A percentile compares a stretch with the other conserved stretches of the same genome.
Evolutionary conservation across 2,329 filamentous ascomycete species (phyloP).

Genomic region (Botrytis paeoniae): DNA sequence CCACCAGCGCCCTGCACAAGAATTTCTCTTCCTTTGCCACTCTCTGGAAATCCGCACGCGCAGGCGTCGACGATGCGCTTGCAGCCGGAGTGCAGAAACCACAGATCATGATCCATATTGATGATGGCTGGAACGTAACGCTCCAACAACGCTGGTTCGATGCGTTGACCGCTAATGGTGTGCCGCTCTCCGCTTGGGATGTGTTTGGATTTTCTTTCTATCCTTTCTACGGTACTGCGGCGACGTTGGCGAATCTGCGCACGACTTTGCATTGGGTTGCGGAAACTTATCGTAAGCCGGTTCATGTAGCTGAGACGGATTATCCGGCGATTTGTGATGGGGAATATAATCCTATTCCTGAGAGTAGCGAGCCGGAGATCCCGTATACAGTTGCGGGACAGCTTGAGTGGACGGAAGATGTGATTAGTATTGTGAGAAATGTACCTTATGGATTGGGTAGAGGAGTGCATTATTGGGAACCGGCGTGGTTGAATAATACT

Average conservation of each 20-base stretch:
- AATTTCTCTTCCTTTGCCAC: constrained; percentile 58
- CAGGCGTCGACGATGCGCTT: constrained; percentile 61
- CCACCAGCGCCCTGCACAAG: constrained; percentile 33
- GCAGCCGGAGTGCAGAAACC: constrained; percentile 48
- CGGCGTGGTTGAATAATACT: constrained; percentile 45
- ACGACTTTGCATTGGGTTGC: constrained; percentile 56
- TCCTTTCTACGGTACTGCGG: constrained; percentile 62
- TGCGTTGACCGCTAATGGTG: constrained; percentile 52
- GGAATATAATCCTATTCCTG: constrained; percentile 40
- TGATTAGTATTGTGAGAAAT: constrained; percentile 54
- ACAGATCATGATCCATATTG: constrained; percentile 70
- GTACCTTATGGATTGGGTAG: constrained; percentile 53
- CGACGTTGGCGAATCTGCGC: constrained; percentile 56
- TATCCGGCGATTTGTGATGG: constrained; percentile 67
- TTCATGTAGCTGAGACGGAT: constrained; percentile 67
- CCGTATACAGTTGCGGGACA: constrained; percentile 63
- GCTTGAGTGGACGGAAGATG: constrained; percentile 54
- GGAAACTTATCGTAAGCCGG: constrained; percentile 58
- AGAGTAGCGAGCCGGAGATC: constrained; percentile 45
- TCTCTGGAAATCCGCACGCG: constrained; percentile 57
- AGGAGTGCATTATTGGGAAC: constrained; percentile 68
- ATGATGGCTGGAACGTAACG: constrained; percentile 68
- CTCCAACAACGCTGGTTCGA: constrained; percentile 63
- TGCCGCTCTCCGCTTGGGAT: constrained; percentile 59
- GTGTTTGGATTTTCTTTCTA: constrained; percentile 71